Evolutionary conservation across 2,329 filamentous ascomycete genomes (phyloP).

Genomic region (Fusarium sp.): DNA sequence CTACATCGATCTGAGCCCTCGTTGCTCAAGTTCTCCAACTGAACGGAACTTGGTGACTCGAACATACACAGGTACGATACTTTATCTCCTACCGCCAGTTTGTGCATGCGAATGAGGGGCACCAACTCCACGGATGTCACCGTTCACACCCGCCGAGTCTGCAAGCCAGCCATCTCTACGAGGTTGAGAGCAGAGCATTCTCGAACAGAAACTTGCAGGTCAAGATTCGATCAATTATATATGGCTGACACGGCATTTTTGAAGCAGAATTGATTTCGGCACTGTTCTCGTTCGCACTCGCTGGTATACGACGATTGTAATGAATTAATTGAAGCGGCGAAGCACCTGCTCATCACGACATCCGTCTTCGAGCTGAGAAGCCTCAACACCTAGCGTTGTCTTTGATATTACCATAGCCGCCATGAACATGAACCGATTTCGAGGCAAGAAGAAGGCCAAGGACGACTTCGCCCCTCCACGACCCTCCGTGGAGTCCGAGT

Average conservation of each 20-base stretch:
- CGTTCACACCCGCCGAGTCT: not conserved
- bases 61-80: constrained; percentile 40
- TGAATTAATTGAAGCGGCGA: constrained; percentile 40
- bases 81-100: not conserved
- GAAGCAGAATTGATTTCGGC: constrained; percentile 29
- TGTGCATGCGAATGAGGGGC: not conserved
- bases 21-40: constrained; percentile 3
- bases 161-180: not conserved
- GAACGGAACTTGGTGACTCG: constrained; percentile 12
- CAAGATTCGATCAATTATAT: not conserved
- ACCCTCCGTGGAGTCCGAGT: constrained; percentile 70
- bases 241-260: constrained; percentile 31
- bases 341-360: constrained; percentile 8
- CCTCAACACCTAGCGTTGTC: constrained; percentile 4
- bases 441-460: constrained; percentile 79
- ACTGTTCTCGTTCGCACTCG: constrained; percentile 29
- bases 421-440: constrained; percentile 88
- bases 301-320: constrained; percentile 23
- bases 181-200: not conserved
- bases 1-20: constrained; percentile 21
- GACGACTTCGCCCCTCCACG: constrained; percentile 65
- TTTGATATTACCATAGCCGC: constrained; percentile 19
- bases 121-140: not conserved
- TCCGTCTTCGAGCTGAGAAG: constrained; percentile 6
- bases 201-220: not conserved